Evolutionary conservation across 352 stramenopile genomes (phyloP).

Genomic region (Phytophthora syringae): DNA sequence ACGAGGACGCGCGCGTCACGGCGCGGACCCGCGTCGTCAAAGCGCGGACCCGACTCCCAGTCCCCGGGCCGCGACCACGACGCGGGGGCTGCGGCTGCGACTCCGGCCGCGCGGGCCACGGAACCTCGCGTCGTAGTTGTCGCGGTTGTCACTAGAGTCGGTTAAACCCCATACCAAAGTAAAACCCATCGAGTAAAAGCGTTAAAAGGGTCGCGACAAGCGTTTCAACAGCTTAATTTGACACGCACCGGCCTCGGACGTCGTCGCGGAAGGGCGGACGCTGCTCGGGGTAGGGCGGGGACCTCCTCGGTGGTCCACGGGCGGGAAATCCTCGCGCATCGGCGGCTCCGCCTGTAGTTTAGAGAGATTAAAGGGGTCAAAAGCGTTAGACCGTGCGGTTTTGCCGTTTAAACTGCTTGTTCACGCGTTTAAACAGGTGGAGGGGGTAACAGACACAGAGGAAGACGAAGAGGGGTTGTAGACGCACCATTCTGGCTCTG

Average conservation of each 20-base stretch:
- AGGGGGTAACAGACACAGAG: neutral
- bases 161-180: no score
- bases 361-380: neutral
- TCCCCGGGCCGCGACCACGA: slow-evolving; percentile 15
- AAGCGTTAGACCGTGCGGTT: neutral
- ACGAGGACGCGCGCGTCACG: slow-evolving; percentile 43
- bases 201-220: no score
- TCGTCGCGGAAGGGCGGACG: slow-evolving; percentile 36
- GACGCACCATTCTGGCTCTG: slow-evolving; percentile 31
- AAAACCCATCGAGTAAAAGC: no score
- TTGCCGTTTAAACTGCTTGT: neutral
- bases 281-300: slow-evolving; percentile 35
- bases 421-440: neutral
- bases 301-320: slow-evolving; percentile 41
- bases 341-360: slow-evolving; percentile 37
- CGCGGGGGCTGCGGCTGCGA: slow-evolving; percentile 43
- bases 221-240: no score
- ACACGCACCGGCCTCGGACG: slow-evolving; percentile 31
- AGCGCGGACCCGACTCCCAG: slow-evolving; percentile 33
- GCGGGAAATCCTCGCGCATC: slow-evolving; percentile 54
- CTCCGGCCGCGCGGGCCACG: slow-evolving; percentile 34
- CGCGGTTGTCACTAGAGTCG: slow-evolving; percentile 40
- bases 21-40: slow-evolving; percentile 26
- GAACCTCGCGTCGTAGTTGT: slow-evolving; percentile 42
- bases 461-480: neutral